These are phyloP conservation scores for Chionographis japonica DNA, from an alignment of 106 monocot genomes.

Conservation along the genomic window DNA sequence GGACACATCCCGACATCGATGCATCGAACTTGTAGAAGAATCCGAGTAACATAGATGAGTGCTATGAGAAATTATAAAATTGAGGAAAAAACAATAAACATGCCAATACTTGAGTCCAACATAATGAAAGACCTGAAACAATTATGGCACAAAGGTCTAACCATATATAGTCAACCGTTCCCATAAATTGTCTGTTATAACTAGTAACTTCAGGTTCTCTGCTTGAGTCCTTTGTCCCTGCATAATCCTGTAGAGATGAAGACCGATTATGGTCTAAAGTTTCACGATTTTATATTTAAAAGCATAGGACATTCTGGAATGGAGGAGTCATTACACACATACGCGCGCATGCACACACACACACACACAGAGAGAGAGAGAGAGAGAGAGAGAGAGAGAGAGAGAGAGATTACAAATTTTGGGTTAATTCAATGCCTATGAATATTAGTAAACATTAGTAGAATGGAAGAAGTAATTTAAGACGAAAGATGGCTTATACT, in stretches of 20 bases:
- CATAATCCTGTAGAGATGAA: slow-evolving; percentile 47
- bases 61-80: too few relatives aligned
- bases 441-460: too few relatives aligned
- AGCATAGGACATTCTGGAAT: background rate
- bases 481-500: too few relatives aligned
- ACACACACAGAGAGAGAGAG: background rate
- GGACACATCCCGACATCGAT: too few relatives aligned
- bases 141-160: slow-evolving; percentile 19
- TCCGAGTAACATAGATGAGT: too few relatives aligned
- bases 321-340: too few relatives aligned
- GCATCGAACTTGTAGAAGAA: too few relatives aligned
- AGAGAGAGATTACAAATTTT: too few relatives aligned
- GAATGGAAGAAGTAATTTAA: too few relatives aligned
- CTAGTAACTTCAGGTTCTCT: slow-evolving; percentile 78
- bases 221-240: slow-evolving; percentile 66
- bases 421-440: too few relatives aligned
- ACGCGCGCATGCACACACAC: background rate
- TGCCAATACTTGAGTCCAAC: too few relatives aligned
- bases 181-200: slow-evolving; percentile 80
- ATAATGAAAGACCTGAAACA: background rate
- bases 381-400: background rate
- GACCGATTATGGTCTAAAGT: background rate
- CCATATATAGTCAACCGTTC: slow-evolving; percentile 97
- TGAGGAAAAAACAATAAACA: too few relatives aligned
- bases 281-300: background rate